phyloP scores from a whole-genome alignment of 2,329 filamentous ascomycete species.

The Grosmannia penicillata region DNA sequence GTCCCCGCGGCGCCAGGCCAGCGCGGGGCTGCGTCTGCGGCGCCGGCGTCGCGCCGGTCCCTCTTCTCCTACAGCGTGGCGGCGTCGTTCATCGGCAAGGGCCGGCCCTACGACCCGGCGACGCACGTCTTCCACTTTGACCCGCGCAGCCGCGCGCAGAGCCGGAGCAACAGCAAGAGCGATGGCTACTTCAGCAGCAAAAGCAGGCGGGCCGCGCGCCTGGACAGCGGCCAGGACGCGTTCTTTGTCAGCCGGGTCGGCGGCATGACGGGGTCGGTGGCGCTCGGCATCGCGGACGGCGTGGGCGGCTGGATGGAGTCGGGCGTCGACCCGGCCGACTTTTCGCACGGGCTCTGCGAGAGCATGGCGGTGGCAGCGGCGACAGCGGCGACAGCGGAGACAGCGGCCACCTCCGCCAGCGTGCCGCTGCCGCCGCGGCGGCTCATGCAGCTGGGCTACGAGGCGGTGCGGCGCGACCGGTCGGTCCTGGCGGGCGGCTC shows the following conservation, averaged over 20 bases:
- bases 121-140: constrained; percentile 61
- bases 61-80: constrained; percentile 46
- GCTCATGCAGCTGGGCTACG: constrained; percentile 73
- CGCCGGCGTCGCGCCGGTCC: not conserved
- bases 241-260: constrained; percentile 85
- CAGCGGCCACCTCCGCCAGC: constrained; percentile 15
- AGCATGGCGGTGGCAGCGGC: constrained; percentile 81
- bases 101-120: constrained; percentile 50
- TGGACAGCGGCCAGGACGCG: constrained; percentile 81
- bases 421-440: constrained; percentile 42
- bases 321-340: constrained; percentile 86
- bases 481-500: constrained; percentile 71
- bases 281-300: constrained; percentile 83
- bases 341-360: constrained; percentile 84
- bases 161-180: constrained; percentile 31
- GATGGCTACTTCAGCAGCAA: not conserved
- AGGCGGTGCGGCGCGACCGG: constrained; percentile 61
- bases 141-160: constrained; percentile 45
- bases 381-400: constrained; percentile 12
- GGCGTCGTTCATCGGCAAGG: constrained; percentile 62
- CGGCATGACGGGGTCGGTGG: constrained; percentile 52
- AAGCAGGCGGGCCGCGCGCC: constrained; percentile 38
- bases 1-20: not conserved
- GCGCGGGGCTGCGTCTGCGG: too few relatives aligned
- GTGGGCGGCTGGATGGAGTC: constrained; percentile 92